Conservation (phyloP, 1,139 yeast species). For the Ogataea hybrid region DNA sequence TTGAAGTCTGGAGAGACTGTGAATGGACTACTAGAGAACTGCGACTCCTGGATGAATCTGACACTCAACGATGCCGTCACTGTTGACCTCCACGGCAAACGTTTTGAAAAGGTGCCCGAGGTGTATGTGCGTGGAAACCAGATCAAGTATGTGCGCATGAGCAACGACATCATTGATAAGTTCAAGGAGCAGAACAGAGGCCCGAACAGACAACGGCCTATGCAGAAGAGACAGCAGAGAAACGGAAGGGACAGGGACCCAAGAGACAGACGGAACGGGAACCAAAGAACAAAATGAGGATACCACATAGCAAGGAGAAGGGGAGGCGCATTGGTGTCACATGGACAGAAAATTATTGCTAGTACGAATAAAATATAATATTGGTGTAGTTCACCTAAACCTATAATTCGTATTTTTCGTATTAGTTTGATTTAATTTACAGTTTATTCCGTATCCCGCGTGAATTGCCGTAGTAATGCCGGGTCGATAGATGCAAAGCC, state of each 20-base stretch:
- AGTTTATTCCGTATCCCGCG: too few relatives aligned
- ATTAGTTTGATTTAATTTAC: too few relatives aligned
- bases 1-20: slow-evolving; percentile 89
- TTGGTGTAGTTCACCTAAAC: too few relatives aligned
- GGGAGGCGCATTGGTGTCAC: too few relatives aligned
- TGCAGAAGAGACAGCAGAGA: slow-evolving; percentile 14
- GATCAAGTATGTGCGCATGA: slow-evolving; percentile 64
- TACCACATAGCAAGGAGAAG: neutral
- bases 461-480: too few relatives aligned
- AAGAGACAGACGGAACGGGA: slow-evolving; percentile 6
- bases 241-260: slow-evolving; percentile 15
- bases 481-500: too few relatives aligned
- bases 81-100: slow-evolving; percentile 63
- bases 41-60: slow-evolving; percentile 96
- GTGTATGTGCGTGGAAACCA: slow-evolving; percentile 85
- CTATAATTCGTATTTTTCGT: too few relatives aligned
- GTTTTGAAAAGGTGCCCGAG: slow-evolving; percentile 68
- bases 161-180: slow-evolving; percentile 70
- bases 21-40: slow-evolving; percentile 79
- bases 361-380: too few relatives aligned
- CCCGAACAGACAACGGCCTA: slow-evolving; percentile 20
- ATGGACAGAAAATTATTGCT: too few relatives aligned
- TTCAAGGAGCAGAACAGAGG: slow-evolving; percentile 54
- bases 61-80: slow-evolving; percentile 78
- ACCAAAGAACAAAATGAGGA: neutral